A percentile compares a stretch with the other conserved stretches of the same genome.
phyloP scores from a whole-genome alignment of 1,284 basidiomycete species.

The Boletellus deceptivus region DNA sequence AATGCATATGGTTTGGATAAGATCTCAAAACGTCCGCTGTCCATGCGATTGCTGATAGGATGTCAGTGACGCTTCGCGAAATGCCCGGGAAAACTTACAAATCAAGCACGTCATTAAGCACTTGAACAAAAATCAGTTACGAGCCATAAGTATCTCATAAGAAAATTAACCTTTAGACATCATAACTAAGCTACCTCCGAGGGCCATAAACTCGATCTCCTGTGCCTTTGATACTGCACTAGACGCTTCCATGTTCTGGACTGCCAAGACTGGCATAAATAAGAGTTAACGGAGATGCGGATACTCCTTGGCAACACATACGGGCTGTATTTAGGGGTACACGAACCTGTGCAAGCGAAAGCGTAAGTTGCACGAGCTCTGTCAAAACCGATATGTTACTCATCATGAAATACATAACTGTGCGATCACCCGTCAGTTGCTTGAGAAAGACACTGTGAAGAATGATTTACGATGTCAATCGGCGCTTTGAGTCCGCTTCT shows the following conservation, averaged over 20 bases:
- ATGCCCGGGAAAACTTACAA: conserved; percentile 48
- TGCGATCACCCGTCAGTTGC: conserved; percentile 6
- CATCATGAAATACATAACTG: conserved; percentile 77
- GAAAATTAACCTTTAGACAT: conserved; percentile 71
- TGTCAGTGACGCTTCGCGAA: conserved; percentile 1
- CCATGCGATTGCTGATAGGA: conserved; percentile 56
- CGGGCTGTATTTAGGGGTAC: conserved; percentile 89
- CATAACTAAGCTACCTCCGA: conserved; percentile 83
- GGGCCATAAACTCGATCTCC: conserved; percentile 77
- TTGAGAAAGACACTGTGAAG: not conserved
- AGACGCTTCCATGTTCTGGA: conserved; percentile 85
- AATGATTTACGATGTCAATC: conserved; percentile 69
- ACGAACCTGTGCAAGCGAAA: conserved; percentile 61
- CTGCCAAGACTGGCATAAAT: conserved; percentile 61
- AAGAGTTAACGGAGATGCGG: conserved; percentile 5
- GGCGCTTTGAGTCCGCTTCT: conserved; percentile 76
- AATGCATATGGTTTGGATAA: conserved; percentile 77
- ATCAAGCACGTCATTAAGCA: conserved; percentile 85
- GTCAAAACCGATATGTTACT: conserved; percentile 29
- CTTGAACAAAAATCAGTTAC: conserved; percentile 36
- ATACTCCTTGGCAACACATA: conserved; percentile 37
- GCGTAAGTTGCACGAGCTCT: conserved; percentile 17
- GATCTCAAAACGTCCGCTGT: conserved; percentile 76
- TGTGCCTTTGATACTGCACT: conserved; percentile 61
- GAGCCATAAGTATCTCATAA: not conserved